Base-by-base conservation (phyloP, 2,329 filamentous ascomycete genomes). In the Ascochyta pisi region DNA sequence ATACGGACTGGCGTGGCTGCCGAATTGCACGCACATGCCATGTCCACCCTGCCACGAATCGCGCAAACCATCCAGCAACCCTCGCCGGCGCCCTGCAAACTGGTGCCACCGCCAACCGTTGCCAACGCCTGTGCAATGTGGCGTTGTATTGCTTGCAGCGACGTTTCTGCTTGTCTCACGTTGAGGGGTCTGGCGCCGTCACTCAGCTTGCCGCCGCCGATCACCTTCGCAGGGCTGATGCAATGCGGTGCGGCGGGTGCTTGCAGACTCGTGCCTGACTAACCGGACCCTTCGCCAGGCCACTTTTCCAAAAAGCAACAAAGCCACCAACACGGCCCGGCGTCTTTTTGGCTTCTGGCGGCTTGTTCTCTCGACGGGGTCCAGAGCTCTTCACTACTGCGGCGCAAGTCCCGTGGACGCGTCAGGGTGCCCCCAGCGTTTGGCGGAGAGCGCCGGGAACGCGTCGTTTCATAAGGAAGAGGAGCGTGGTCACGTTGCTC, bases 21-120 rank as follows among this genome's bases (percentile, higher is more conserved):
- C 63, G 65, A 64, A 68, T 65, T 65, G 64, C 65, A 66, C 65
- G 64, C 68, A 65, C 61, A 50, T 57, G 47, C 42, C 64, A 56
- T 61, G 62, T 58, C 60, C 58, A 57, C 55, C 56, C 58, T 63
- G 54, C 54, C 35, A 49, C 49, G 54, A 57, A 29, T 57, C 54
- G 54, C 34, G 54, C 49, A 56, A 51, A 56, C 53, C 39, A 54
- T 48, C 44, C 22, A 47, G 59, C 52, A 60, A 55, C 58, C 50
- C 54, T 47, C 58, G 54, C 46, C 46, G 60, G 46, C 51, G 61
- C 55, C 63, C 62, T 60, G 61, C 61, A 46, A 34, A 31, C 19
- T 24, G 37, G 37, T 31, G 29, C 29, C 29, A 27, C 33, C 39
- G 43, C 24, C 35, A 47, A 42, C 52, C 40, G 41, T 44, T 35